Conservation (phyloP, 208 protist species). For the Trypanosoma platydactyli region DNA sequence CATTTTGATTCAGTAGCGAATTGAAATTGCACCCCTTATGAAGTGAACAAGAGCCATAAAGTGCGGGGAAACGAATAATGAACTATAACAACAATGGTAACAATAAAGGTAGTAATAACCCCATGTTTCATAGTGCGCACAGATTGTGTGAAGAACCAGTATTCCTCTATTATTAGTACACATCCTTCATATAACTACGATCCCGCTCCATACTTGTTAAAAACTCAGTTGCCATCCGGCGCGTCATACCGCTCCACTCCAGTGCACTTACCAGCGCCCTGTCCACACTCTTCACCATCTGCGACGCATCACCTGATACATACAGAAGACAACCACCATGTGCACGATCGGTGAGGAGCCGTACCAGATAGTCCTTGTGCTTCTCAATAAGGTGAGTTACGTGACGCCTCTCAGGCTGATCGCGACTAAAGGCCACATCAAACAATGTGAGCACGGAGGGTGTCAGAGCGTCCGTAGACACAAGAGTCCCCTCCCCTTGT, state of each 20-base stretch:
- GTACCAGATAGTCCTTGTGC: slow-evolving; percentile 56
- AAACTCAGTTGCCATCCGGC: slow-evolving; percentile 60
- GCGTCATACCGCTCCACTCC: slow-evolving; percentile 56
- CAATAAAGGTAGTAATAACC: too few species aligned
- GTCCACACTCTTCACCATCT: slow-evolving; percentile 93
- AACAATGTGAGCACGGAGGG: slow-evolving; percentile 53
- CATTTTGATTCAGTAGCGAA: too few species aligned
- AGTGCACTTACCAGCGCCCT: slow-evolving; percentile 68
- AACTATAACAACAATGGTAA: not conserved
- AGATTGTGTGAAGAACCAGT: not conserved
- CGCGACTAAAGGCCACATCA: slow-evolving; percentile 88
- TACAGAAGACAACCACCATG: slow-evolving; percentile 69
- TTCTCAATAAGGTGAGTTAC: slow-evolving; percentile 88
- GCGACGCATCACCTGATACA: slow-evolving; percentile 89
- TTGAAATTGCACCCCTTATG: too few species aligned
- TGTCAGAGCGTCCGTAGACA: slow-evolving; percentile 21
- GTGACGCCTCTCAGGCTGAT: slow-evolving; percentile 72
- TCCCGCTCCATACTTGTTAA: slow-evolving; percentile 73
- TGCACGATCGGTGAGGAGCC: slow-evolving; percentile 39
- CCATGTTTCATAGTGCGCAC: too few species aligned
- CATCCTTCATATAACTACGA: slow-evolving; percentile 91
- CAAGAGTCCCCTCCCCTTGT: slow-evolving; percentile 27
- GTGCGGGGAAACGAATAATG: too few species aligned
- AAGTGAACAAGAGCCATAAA: too few species aligned
- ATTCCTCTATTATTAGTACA: slow-evolving; percentile 57